Evolutionary conservation across 2,329 filamentous ascomycete genomes (phyloP).

Genomic region (Rutstroemia sp.): DNA sequence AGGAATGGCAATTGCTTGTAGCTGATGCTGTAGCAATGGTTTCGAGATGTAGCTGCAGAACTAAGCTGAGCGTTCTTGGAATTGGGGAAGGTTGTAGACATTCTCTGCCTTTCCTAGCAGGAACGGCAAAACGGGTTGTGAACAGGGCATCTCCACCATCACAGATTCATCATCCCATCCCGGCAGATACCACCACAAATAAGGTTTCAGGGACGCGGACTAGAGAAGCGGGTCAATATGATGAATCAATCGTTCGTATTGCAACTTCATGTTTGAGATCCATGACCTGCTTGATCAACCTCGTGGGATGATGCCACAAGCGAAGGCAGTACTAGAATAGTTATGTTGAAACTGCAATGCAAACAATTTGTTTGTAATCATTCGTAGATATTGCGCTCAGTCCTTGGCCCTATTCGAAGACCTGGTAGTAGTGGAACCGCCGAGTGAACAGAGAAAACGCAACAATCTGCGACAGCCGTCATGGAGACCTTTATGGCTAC

Average conservation of each 20-base stretch:
- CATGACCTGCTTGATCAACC: slow-evolving; percentile 46
- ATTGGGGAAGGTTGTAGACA: slow-evolving; percentile 36
- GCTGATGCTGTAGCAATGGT: slow-evolving; percentile 46
- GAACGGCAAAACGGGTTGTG: slow-evolving; percentile 22
- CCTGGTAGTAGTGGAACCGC: slow-evolving; percentile 13
- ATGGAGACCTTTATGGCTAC: slow-evolving; percentile 44
- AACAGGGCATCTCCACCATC: slow-evolving; percentile 39
- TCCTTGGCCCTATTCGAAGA: slow-evolving; percentile 14
- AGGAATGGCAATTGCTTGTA: slow-evolving; percentile 37
- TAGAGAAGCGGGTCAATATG: slow-evolving; percentile 28
- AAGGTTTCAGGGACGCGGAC: slow-evolving; percentile 12
- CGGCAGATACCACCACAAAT: slow-evolving; percentile 13
- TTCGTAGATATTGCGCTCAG: slow-evolving; percentile 27
- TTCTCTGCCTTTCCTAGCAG: slow-evolving; percentile 29
- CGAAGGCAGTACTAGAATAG: slow-evolving; percentile 31
- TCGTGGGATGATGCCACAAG: slow-evolving; percentile 49
- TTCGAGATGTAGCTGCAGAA: slow-evolving; percentile 34
- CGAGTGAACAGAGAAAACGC: slow-evolving; percentile 24
- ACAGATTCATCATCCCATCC: slow-evolving; percentile 25
- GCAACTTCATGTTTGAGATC: slow-evolving; percentile 33
- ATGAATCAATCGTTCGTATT: slow-evolving; percentile 21
- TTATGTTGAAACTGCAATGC: slow-evolving; percentile 20
- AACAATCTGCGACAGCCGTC: slow-evolving; percentile 20
- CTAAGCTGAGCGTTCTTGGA: slow-evolving; percentile 23
- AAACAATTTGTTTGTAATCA: slow-evolving; percentile 30